These are phyloP conservation scores for Pilasporangium apinafurcum DNA, from an alignment of 352 stramenopile genomes.

Conservation along the genomic window DNA sequence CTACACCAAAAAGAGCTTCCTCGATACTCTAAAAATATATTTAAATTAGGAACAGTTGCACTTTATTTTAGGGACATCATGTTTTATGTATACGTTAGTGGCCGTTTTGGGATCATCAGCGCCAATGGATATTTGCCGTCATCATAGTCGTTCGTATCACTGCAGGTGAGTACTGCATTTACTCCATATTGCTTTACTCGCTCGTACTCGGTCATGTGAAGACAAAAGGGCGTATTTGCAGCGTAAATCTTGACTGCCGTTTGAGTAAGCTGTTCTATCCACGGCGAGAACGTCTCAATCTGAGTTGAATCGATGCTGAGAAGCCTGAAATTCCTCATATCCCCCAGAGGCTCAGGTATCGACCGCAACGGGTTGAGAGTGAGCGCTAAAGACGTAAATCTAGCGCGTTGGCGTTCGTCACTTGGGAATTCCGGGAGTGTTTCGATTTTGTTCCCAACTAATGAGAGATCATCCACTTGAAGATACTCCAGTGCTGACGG, in stretches of 20 bases:
- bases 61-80: too few species aligned
- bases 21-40: too few species aligned
- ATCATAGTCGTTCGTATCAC: constrained; percentile 5
- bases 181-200: neutral
- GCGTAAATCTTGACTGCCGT: constrained; percentile 21
- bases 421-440: constrained; percentile 12
- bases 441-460: constrained; percentile 22
- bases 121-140: constrained; percentile 11
- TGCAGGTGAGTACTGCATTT: constrained; percentile 8
- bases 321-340: constrained; percentile 12
- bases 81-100: too few species aligned
- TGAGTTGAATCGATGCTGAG: constrained; percentile 23
- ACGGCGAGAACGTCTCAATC: constrained; percentile 13
- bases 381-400: constrained; percentile 18
- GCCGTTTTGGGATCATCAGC: constrained; percentile 4
- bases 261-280: constrained; percentile 11
- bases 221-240: constrained; percentile 24
- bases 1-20: too few species aligned
- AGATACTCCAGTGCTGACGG: constrained; percentile 4
- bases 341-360: constrained; percentile 10
- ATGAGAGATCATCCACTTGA: constrained; percentile 18
- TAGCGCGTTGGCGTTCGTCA: constrained; percentile 3
- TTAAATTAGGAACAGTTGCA: too few species aligned
- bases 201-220: neutral
- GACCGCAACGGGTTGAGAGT: constrained; percentile 16